Evolutionary conservation across 2,329 filamentous ascomycete genomes (phyloP).

Genomic region (Epichloe sibirici): DNA sequence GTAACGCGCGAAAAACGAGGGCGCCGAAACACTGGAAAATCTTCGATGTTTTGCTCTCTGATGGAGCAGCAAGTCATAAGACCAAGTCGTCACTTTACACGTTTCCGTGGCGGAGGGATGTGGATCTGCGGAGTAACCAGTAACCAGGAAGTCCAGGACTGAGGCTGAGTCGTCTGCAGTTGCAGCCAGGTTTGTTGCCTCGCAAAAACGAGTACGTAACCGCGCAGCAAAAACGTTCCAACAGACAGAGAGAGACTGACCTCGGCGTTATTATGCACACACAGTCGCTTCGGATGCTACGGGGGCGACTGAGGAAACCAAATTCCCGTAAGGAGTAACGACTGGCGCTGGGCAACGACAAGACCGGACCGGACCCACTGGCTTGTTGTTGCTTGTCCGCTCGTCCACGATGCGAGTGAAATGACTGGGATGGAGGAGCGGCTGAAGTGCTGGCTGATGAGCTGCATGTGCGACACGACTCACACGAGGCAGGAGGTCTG

Average conservation of each 20-base stretch:
- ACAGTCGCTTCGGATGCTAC: not conserved
- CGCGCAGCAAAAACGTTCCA: not conserved
- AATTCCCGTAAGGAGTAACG: too few relatives aligned
- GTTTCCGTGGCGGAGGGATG: not conserved
- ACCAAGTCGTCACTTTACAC: not conserved
- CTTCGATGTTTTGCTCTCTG: not conserved
- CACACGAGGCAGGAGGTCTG: too few relatives aligned
- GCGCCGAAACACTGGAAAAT: not conserved
- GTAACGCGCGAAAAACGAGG: not conserved
- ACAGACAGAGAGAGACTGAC: not conserved
- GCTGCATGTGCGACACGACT: too few relatives aligned
- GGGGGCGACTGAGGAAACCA: not conserved
- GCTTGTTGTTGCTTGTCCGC: too few relatives aligned
- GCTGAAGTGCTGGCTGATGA: too few relatives aligned
- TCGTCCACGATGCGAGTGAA: too few relatives aligned
- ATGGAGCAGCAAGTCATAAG: not conserved
- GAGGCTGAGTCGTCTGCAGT: not conserved
- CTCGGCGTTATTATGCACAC: not conserved
- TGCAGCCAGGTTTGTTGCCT: not conserved
- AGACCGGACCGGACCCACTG: too few relatives aligned
- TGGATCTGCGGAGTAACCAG: conserved; percentile 2
- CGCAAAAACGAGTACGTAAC: not conserved
- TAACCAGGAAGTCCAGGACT: not conserved
- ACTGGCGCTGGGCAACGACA: too few relatives aligned
- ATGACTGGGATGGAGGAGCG: too few relatives aligned